These are phyloP conservation scores for Canna indica DNA, from an alignment of 176 grass and related monocot species.

Conservation along the genomic window DNA sequence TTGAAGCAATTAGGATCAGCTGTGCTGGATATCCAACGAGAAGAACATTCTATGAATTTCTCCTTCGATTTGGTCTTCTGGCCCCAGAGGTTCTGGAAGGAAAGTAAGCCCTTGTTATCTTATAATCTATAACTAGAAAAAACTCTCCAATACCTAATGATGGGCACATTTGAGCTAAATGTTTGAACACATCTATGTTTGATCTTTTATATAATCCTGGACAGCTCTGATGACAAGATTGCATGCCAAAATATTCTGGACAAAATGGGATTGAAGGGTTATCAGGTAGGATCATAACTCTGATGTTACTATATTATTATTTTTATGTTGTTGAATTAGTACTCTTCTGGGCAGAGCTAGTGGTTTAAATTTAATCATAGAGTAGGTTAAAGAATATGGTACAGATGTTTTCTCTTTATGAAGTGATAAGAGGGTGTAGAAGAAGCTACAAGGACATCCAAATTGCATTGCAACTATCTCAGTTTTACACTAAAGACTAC, in stretches of 20 bases:
- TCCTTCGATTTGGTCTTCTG: conserved; percentile 87
- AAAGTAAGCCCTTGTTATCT: conserved; percentile 39
- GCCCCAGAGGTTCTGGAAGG: conserved; percentile 83
- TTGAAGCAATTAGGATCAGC: conserved; percentile 98
- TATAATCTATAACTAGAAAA: not conserved
- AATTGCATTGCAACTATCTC: not conserved
- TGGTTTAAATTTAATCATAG: not conserved
- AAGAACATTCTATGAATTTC: conserved; percentile 86
- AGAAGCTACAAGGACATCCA: not conserved
- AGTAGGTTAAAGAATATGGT: not conserved
- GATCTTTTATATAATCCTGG: not conserved
- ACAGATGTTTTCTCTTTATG: not conserved
- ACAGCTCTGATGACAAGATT: conserved; percentile 20
- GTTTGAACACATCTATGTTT: not conserved
- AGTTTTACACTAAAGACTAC: not conserved
- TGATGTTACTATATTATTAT: not conserved
- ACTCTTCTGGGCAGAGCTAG: not conserved
- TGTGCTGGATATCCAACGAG: conserved; percentile 97
- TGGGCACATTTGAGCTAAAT: not conserved
- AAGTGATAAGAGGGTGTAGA: not conserved
- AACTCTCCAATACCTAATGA: not conserved
- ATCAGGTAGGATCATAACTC: conserved; percentile 5
- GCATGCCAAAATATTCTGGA: conserved; percentile 21
- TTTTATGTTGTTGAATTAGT: not conserved
- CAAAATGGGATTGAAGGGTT: conserved; percentile 16